A percentile compares a stretch with the other conserved stretches of the same genome.
These are phyloP conservation scores for Apiospora arundinis DNA, from an alignment of 2,329 filamentous ascomycete species.

Conservation along the genomic window DNA sequence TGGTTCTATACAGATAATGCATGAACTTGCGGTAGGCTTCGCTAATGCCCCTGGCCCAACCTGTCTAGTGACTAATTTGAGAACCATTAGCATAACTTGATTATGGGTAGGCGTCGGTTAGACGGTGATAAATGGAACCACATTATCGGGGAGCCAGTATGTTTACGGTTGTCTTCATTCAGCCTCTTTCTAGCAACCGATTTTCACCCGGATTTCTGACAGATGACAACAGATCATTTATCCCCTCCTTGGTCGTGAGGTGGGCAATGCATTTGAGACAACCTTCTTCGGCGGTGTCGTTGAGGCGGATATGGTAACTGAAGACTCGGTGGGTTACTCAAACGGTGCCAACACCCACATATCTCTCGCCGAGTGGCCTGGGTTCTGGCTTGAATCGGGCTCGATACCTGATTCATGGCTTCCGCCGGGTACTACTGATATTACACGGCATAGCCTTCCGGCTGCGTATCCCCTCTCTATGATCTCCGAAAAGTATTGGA, in stretches of 20 bases:
- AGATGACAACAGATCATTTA: neutral
- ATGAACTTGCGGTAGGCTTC: conserved; percentile 23
- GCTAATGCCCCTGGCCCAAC: neutral
- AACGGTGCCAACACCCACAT: neutral
- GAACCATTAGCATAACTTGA: neutral
- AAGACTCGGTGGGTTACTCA: neutral
- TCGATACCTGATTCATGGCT: neutral
- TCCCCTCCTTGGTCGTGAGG: neutral
- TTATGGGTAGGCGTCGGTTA: neutral
- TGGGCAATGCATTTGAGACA: neutral
- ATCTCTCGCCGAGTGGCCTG: neutral
- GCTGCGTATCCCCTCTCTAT: conserved; percentile 6
- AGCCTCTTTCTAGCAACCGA: neutral
- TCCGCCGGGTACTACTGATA: neutral
- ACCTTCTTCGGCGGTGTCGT: neutral
- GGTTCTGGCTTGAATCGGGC: neutral
- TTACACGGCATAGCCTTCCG: neutral
- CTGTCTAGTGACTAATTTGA: neutral
- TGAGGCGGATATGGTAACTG: neutral
- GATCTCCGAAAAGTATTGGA: conserved; percentile 17
- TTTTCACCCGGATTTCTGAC: neutral
- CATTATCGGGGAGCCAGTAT: neutral
- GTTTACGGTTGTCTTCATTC: neutral
- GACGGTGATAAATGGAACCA: neutral
- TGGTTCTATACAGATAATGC: conserved; percentile 21